These are phyloP conservation scores for Violaceomyces palustris DNA, from an alignment of 1,284 basidiomycete species.

Conservation along the genomic window DNA sequence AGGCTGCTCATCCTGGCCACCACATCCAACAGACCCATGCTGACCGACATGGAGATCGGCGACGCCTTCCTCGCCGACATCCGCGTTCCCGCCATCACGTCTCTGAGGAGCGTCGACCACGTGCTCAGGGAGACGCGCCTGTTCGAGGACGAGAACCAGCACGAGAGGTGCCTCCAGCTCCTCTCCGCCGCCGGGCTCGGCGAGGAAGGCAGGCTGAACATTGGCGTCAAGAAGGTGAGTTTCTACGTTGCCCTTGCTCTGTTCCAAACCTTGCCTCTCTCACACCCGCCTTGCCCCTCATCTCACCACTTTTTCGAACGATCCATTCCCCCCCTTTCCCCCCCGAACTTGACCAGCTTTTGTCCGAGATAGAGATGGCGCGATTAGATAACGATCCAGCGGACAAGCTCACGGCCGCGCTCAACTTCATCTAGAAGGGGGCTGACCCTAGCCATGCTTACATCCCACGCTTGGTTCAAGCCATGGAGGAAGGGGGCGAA, in stretches of 20 bases:
- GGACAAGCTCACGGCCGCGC: constrained; percentile 52
- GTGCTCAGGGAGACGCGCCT: constrained; percentile 80
- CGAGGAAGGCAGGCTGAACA: constrained; percentile 61
- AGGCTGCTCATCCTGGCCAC: constrained; percentile 89
- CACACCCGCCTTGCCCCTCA: not conserved
- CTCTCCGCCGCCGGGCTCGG: constrained; percentile 73
- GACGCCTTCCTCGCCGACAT: constrained; percentile 87
- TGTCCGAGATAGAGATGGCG: constrained; percentile 93
- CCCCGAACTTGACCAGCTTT: constrained; percentile 60
- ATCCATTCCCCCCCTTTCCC: constrained; percentile 49
- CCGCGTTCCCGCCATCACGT: constrained; percentile 74
- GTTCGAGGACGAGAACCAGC: constrained; percentile 63
- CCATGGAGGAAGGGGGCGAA: no score
- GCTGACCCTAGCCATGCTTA: no score
- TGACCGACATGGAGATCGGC: constrained; percentile 82
- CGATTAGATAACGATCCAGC: constrained; percentile 64
- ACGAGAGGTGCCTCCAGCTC: constrained; percentile 63
- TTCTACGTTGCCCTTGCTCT: not conserved
- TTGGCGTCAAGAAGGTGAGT: constrained; percentile 72
- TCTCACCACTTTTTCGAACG: not conserved
- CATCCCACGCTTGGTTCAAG: no score
- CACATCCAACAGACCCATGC: constrained; percentile 77
- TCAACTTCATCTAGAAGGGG: constrained; percentile 37
- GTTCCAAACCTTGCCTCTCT: not conserved
- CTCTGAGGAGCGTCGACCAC: constrained; percentile 67